A percentile compares a stretch with the other conserved stretches of the same genome.
Evolutionary conservation across 2,329 filamentous ascomycete genomes (phyloP).

Genomic region (Pestalotiopsis sp.): DNA sequence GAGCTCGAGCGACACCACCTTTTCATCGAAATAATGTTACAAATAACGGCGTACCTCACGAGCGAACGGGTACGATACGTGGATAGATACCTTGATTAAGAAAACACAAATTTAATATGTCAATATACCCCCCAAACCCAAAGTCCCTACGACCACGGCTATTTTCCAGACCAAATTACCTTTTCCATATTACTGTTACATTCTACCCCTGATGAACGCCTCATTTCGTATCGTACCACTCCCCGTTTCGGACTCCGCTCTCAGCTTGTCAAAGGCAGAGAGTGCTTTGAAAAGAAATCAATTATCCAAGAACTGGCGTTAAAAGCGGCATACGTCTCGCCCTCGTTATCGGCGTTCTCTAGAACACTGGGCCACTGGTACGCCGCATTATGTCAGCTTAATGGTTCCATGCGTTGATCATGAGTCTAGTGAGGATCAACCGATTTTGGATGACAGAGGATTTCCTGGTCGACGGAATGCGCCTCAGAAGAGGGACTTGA

Average conservation of each 20-base stretch:
- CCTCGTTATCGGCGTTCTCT: conserved; percentile 13
- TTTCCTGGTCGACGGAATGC: too few species aligned
- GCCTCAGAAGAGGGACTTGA: neutral
- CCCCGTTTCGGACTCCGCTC: neutral
- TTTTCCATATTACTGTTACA: neutral
- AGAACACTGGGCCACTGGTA: conserved; percentile 14
- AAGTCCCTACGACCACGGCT: neutral
- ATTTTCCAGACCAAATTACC: neutral
- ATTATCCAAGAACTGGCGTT: conserved; percentile 15
- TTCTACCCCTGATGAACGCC: neutral
- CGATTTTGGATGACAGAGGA: too few species aligned
- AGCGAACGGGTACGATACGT: neutral
- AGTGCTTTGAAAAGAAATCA: conserved; percentile 11
- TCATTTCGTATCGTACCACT: neutral
- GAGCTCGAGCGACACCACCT: neutral
- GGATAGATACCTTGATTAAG: neutral
- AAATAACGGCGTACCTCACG: neutral
- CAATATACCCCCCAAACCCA: neutral
- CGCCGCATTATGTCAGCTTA: neutral
- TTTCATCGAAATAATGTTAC: neutral
- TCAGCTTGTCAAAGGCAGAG: neutral
- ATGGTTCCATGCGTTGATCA: neutral
- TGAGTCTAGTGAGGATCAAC: too few species aligned
- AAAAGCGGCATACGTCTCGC: conserved; percentile 3
- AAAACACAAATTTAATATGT: neutral